These are phyloP conservation scores for Chaetomium strumarium DNA, from an alignment of 2,329 filamentous ascomycete species.

Conservation along the genomic window DNA sequence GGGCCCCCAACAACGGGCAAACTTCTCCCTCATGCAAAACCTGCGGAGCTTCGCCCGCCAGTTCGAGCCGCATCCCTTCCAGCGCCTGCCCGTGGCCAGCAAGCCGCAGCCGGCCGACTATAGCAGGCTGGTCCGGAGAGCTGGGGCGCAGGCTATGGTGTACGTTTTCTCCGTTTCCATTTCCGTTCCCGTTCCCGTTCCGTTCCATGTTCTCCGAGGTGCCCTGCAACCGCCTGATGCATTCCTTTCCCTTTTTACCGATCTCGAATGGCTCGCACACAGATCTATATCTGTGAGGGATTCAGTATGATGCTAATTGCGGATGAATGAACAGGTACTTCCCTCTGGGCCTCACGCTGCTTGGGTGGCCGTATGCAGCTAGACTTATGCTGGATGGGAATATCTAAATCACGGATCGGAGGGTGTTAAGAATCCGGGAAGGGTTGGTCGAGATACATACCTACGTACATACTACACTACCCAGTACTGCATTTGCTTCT, in stretches of 20 bases:
- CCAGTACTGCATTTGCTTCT: too few species aligned
- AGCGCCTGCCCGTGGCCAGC: conserved; percentile 30
- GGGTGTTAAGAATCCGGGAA: neutral
- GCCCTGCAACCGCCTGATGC: neutral
- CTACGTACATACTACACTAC: neutral
- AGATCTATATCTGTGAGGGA: neutral
- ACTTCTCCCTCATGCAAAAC: conserved; percentile 32
- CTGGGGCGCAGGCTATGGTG: conserved; percentile 29
- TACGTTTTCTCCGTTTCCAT: conserved; percentile 27
- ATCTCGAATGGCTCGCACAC: neutral
- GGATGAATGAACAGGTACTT: conserved; percentile 30
- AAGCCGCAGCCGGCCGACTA: conserved; percentile 33
- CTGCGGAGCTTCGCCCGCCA: conserved; percentile 33
- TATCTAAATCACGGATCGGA: conserved; percentile 1
- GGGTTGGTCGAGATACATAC: neutral
- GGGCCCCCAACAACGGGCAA: neutral
- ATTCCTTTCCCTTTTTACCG: neutral
- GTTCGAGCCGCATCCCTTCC: conserved; percentile 36
- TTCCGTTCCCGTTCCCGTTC: neutral
- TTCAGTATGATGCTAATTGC: conserved; percentile 6
- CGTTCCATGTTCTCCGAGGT: too few species aligned
- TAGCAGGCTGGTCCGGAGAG: conserved; percentile 31
- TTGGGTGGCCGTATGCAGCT: conserved; percentile 34
- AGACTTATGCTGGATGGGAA: conserved; percentile 11
- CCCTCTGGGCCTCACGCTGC: conserved; percentile 29